phyloP scores from a whole-genome alignment of 2,329 filamentous ascomycete genomes.

The Aureobasidium leucospermi region DNA sequence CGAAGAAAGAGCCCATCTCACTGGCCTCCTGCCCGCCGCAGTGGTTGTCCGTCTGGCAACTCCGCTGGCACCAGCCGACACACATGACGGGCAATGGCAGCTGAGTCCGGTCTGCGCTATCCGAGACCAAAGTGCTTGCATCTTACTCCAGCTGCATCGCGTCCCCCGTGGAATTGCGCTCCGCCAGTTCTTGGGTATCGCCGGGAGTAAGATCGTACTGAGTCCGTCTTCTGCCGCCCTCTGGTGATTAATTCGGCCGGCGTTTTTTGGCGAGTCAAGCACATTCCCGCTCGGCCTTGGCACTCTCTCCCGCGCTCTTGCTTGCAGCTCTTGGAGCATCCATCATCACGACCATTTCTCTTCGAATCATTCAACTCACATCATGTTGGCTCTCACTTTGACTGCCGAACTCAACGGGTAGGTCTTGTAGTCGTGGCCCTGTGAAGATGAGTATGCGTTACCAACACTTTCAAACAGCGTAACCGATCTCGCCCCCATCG shows the following conservation, averaged over 20 bases:
- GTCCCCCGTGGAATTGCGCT: background rate
- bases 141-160: constrained; percentile 31
- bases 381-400: constrained; percentile 59
- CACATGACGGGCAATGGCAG: constrained; percentile 57
- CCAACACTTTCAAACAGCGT: constrained; percentile 52
- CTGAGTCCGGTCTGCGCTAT: constrained; percentile 53
- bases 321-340: background rate
- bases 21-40: constrained; percentile 43
- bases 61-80: constrained; percentile 36
- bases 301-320: background rate
- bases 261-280: background rate
- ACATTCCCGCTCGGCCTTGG: constrained; percentile 9
- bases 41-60: constrained; percentile 46
- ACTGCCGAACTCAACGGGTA: constrained; percentile 66
- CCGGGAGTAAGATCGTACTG: background rate
- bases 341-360: background rate
- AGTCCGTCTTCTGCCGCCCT: background rate
- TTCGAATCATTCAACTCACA: constrained; percentile 15
- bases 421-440: constrained; percentile 18
- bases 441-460: background rate
- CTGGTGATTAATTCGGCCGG: background rate
- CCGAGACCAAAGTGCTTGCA: constrained; percentile 64
- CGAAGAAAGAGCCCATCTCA: constrained; percentile 42
- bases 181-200: background rate
- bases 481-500: constrained; percentile 77